Base-by-base conservation (phyloP, 345 rosid genomes). In the Eucalyptus pauciflora region DNA sequence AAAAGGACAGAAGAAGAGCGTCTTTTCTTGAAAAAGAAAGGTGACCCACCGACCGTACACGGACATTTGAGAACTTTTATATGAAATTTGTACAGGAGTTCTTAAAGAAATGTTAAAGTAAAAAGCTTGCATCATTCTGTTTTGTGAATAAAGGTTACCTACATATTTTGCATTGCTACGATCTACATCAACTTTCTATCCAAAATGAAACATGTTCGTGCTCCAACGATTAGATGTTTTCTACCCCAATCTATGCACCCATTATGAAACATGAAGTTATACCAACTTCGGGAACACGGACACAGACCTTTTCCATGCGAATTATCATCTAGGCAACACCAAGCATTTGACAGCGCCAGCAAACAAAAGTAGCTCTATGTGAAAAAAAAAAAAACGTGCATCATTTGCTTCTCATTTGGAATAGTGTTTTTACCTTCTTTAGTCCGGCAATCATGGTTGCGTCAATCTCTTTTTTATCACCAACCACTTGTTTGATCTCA, bases 401-500 rank as follows among this genome's bases (percentile, higher is more conserved):
- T 33, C 25, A 33, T 10, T 29, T 37, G 18, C 14, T 49, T 86
- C 41, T 27, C 46, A 33, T 29, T 86, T n/a, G 5, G 43, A 56
- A 51, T 33, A 33, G 52, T 87, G 89, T 48, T 69, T 49, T 90
- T 95, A 98, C 99, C 99, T 97, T 97, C 92, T 96, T 95, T 87
- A 96, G 95, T 37, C 95, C 93, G 86, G 96, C 94, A 93, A 97
- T 95, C 93, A 88, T 90, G 51, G 89, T 88, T 93, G 93, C 94
- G 86, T 97, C 96, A 18, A 95, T 71, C 87, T 91, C 91, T 86
- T 91, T 37, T 41, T 76, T 90, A 88, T 97, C 97, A 46, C 96
- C 96, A 7, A 91, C 88, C 56, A 98, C 96, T 86, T 93, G 90
- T 89, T 83, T 91, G n/a, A 97, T 97, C 96, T 98, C 99, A 60